A percentile compares a stretch with the other conserved stretches of the same genome.
These are phyloP conservation scores for Hypoxylon sp. DNA, from an alignment of 2,329 filamentous ascomycete genomes.

Conservation along the genomic window DNA sequence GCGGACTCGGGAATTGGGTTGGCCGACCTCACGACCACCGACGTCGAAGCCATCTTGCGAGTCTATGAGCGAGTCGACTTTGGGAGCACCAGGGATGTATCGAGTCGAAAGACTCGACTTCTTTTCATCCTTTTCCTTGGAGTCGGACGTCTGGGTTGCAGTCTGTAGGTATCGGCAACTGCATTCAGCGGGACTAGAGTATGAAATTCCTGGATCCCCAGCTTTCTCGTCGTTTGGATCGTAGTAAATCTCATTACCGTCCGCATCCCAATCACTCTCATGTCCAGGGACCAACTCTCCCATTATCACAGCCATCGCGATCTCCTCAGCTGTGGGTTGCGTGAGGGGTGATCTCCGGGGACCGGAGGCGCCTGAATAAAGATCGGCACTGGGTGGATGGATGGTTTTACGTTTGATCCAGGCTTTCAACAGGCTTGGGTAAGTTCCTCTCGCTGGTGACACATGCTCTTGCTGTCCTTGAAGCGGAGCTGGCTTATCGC, in stretches of 20 bases:
- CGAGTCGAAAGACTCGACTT: background rate
- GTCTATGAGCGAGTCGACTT: background rate
- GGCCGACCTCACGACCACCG: background rate
- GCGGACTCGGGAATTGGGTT: background rate
- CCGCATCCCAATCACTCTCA: too few relatives aligned
- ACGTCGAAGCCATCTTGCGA: background rate
- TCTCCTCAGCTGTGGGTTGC: background rate
- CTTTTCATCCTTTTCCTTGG: background rate
- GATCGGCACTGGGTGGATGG: background rate
- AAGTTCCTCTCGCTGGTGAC: constrained; percentile 4
- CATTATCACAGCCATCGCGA: too few relatives aligned
- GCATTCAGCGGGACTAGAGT: background rate
- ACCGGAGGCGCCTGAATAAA: background rate
- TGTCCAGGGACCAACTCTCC: too few relatives aligned
- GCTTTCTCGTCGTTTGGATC: too few relatives aligned
- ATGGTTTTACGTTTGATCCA: background rate
- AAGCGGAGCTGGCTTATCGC: constrained; percentile 11
- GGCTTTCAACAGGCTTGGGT: constrained; percentile 20
- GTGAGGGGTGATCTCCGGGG: background rate
- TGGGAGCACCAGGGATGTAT: background rate
- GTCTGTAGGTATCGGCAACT: background rate
- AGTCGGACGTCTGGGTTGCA: background rate
- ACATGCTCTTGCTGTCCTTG: background rate
- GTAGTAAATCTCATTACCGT: too few relatives aligned
- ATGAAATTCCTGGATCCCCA: too few relatives aligned